Evolutionary conservation across 1,284 basidiomycete species (phyloP), one percentile per base, ranked within the genome.

Genomic region (Neotropicomus parvogracilis): DNA sequence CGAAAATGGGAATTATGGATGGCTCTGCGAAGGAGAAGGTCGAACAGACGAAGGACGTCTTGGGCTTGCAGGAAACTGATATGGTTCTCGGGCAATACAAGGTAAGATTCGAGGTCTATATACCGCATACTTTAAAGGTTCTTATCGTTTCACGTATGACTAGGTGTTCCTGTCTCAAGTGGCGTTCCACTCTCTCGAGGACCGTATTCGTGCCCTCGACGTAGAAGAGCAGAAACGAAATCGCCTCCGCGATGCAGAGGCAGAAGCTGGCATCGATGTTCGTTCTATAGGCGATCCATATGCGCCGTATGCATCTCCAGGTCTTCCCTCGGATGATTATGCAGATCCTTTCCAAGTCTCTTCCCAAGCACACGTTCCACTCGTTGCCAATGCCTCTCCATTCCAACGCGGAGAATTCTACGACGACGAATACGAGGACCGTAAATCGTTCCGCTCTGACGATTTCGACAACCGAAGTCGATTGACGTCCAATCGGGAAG

Each of bases 121-220:
- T 40, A 28, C 36, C n/a, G 10, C 1, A 2, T 1, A 1, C 3
- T 24, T 2, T 2, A 17, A 13, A 14, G 34, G 40, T 53, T 42
- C 39, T 60, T 19, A 40, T 48, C 10, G n/a, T 41, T n/a, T 49
- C 33, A 10, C 31, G 31, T 14, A 19, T 52, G 16, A 37, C 29
- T 59, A 97, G 91, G 86, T 95, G 27, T 99, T 95, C 76, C 72
- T 99, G 8, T 90, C 88, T 0, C 92, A 97, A 62, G 58, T 61
- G 0, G 88, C 91, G 0, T 98, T 98, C 79, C 91, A 93, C 55
- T 76, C 80, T 13, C 81, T 99, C 20, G 97, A 98, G 63, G 91
- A 99, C 62, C 80, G 83, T 13, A 73, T 98, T 11, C 83, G 94
- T 8, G 77, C 84, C 0, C 77, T 79, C 24, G 95, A 98, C 44